Evolutionary conservation across 2,329 filamentous ascomycete genomes (phyloP).

Genomic region (Microcera coccophila): DNA sequence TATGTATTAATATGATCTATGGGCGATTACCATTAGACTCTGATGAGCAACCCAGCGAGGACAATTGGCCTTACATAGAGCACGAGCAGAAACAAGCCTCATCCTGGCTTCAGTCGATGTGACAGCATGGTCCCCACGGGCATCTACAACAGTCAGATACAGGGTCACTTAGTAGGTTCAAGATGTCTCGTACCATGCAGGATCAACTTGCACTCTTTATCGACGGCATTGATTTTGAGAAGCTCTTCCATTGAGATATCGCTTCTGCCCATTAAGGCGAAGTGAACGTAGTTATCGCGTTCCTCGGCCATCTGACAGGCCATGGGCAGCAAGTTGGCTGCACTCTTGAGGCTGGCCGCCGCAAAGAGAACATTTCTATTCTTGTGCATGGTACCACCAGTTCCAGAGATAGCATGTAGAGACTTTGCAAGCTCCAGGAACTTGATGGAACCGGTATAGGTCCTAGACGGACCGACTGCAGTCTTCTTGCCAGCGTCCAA

Average conservation of each 20-base stretch:
- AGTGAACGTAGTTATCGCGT: slow-evolving; percentile 71
- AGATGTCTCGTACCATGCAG: slow-evolving; percentile 46
- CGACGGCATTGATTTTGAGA: slow-evolving; percentile 74
- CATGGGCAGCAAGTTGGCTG: slow-evolving; percentile 69
- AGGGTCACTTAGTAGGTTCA: background rate
- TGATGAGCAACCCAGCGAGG: no score
- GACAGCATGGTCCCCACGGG: slow-evolving; percentile 67
- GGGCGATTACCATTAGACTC: background rate
- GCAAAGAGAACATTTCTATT: slow-evolving; percentile 78
- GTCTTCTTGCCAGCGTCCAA: slow-evolving; percentile 1
- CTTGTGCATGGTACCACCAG: slow-evolving; percentile 45
- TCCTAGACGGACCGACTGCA: slow-evolving; percentile 30
- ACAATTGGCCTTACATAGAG: slow-evolving; percentile 50
- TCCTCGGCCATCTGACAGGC: slow-evolving; percentile 80
- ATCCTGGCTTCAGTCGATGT: slow-evolving; percentile 69
- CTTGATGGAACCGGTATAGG: slow-evolving; percentile 66
- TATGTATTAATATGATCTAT: slow-evolving; percentile 66
- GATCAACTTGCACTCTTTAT: slow-evolving; percentile 62
- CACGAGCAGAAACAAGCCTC: slow-evolving; percentile 59
- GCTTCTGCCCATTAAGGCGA: slow-evolving; percentile 71
- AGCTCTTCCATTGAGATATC: slow-evolving; percentile 66
- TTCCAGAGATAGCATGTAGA: slow-evolving; percentile 56
- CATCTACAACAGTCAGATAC: slow-evolving; percentile 52
- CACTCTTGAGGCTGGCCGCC: slow-evolving; percentile 69
- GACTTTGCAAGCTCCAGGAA: slow-evolving; percentile 63